Evolutionary conservation across 345 rosid genomes (phyloP).

Genomic region (Brassica juncea): DNA sequence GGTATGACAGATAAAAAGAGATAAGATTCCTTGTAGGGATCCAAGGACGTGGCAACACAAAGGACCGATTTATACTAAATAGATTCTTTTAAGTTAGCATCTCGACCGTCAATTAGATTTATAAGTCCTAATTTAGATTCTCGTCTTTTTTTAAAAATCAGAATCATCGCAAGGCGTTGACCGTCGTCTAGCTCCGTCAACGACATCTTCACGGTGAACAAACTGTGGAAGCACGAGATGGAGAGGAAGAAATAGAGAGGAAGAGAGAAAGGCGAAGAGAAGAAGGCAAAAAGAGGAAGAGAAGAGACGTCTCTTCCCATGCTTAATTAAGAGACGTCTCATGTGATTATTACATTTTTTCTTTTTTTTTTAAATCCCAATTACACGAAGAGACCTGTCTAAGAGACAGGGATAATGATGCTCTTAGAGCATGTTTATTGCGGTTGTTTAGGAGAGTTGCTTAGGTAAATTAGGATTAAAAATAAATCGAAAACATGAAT

Average conservation of each 20-base stretch:
- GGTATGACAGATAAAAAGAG: neutral
- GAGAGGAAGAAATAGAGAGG: neutral
- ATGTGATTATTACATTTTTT: no score
- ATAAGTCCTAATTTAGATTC: neutral
- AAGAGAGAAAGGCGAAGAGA: no score
- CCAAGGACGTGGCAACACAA: neutral
- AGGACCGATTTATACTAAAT: neutral
- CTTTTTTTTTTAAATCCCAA: no score
- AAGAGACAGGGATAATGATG: no score
- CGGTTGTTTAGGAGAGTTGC: no score
- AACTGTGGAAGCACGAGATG: neutral
- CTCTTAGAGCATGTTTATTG: no score
- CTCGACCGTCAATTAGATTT: neutral
- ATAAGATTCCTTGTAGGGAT: neutral
- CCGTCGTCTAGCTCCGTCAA: constrained; percentile 70
- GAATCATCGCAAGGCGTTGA: neutral
- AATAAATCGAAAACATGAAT: no score
- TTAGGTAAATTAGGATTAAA: no score
- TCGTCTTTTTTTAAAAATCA: neutral
- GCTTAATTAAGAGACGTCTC: no score
- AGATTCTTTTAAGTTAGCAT: neutral
- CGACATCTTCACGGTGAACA: constrained; percentile 45
- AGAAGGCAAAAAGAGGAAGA: no score
- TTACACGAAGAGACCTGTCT: no score
- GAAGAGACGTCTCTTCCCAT: no score